These are phyloP conservation scores for Angophora floribunda DNA, from an alignment of 345 rosid species.

Conservation along the genomic window DNA sequence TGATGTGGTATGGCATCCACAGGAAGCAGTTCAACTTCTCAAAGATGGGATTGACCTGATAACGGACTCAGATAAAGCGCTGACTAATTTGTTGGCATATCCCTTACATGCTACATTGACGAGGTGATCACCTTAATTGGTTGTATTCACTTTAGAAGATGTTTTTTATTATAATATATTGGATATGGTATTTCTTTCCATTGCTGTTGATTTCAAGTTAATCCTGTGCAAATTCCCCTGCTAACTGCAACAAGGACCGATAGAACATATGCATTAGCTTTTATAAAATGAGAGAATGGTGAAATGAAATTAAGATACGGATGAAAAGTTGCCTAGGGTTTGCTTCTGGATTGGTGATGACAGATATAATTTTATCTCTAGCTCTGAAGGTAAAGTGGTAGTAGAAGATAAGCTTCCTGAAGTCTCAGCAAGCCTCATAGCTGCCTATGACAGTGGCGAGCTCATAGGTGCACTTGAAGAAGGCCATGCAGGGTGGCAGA, in stretches of 20 bases:
- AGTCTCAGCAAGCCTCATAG: constrained; percentile 53
- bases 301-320: neutral
- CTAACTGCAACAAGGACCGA: neutral
- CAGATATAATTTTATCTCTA: neutral
- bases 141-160: neutral
- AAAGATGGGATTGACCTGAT: constrained; percentile 95
- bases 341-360: neutral
- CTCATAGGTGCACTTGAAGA: constrained; percentile 56
- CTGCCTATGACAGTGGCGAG: constrained; percentile 86
- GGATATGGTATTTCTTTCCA: neutral
- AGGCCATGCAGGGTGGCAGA: constrained; percentile 81
- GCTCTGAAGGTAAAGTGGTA: constrained; percentile 57
- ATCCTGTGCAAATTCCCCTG: neutral
- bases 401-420: constrained; percentile 71
- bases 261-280: neutral
- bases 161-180: neutral
- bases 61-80: constrained; percentile 78
- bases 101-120: constrained; percentile 60
- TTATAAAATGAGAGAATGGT: neutral
- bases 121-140: constrained; percentile 31
- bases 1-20: constrained; percentile 9
- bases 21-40: constrained; percentile 85
- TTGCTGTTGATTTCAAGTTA: neutral
- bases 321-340: neutral
- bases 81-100: constrained; percentile 73